Evolutionary conservation across 2,329 filamentous ascomycete genomes (phyloP).

Genomic region (Raffaelea ambrosiae): DNA sequence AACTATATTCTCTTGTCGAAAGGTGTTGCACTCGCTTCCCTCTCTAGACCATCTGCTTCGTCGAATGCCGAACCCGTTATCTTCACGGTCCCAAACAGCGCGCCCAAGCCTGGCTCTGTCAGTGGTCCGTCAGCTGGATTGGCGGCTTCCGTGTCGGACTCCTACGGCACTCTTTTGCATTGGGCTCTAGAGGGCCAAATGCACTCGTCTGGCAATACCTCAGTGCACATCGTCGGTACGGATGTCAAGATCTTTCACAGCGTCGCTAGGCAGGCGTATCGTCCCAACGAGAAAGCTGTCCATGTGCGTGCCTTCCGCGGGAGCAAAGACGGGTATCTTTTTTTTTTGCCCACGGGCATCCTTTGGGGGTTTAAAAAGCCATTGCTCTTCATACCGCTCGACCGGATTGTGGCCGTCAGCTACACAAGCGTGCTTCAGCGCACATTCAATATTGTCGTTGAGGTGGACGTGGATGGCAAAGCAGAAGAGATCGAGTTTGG

Average conservation of each 20-base stretch:
- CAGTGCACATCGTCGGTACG: slow-evolving; percentile 38
- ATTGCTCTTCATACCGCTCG: slow-evolving; percentile 53
- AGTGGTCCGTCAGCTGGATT: slow-evolving; percentile 38
- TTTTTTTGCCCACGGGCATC: slow-evolving; percentile 58
- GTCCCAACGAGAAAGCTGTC: slow-evolving; percentile 54
- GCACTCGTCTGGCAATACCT: slow-evolving; percentile 34
- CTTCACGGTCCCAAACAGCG: slow-evolving; percentile 51
- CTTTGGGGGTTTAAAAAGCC: slow-evolving; percentile 66
- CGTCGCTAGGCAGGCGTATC: slow-evolving; percentile 45
- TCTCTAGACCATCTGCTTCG: slow-evolving; percentile 26
- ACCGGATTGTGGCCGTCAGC: slow-evolving; percentile 52
- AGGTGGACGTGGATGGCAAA: slow-evolving; percentile 41
- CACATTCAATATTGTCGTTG: slow-evolving; percentile 60
- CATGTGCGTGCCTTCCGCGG: slow-evolving; percentile 59
- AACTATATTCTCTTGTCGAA: slow-evolving; percentile 58
- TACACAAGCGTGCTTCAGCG: slow-evolving; percentile 60
- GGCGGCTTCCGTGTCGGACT: slow-evolving; percentile 48
- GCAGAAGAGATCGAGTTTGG: slow-evolving; percentile 57
- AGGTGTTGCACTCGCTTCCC: slow-evolving; percentile 37
- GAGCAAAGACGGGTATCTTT: slow-evolving; percentile 60
- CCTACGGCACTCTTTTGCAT: slow-evolving; percentile 49
- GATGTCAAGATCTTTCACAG: slow-evolving; percentile 51
- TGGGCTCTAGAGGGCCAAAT: slow-evolving; percentile 50
- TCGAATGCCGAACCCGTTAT: slow-evolving; percentile 47
- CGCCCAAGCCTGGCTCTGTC: slow-evolving; percentile 53